Conservation (phyloP, 805 yeast genomes). For the Zygoascus bituminiphila region DNA sequence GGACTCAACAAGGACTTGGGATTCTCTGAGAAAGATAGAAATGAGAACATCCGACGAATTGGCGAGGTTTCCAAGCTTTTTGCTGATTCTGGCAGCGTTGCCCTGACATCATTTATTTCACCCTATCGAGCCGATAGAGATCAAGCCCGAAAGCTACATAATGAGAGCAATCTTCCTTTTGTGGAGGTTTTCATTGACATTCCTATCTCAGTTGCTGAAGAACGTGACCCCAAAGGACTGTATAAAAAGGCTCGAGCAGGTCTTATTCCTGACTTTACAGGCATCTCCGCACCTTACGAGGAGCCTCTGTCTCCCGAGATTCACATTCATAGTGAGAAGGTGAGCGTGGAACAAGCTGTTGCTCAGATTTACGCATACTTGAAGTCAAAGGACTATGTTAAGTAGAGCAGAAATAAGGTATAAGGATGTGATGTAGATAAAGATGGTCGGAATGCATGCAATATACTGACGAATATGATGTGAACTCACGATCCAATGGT, state of each 20-base stretch:
- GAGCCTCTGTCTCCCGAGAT: constrained; percentile 82
- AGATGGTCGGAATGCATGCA: neutral
- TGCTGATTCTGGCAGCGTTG: constrained; percentile 83
- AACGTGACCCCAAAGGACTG: constrained; percentile 95
- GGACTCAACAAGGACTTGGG: constrained; percentile 95
- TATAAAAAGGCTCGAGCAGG: constrained; percentile 97
- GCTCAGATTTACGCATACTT: constrained; percentile 55
- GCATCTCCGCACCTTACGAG: constrained; percentile 93
- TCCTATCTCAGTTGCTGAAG: constrained; percentile 89
- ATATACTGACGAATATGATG: too few relatives aligned
- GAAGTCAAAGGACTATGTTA: constrained; percentile 7
- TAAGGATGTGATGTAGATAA: too few relatives aligned
- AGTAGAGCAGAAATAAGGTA: too few relatives aligned
- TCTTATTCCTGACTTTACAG: constrained; percentile 87
- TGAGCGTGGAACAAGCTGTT: constrained; percentile 75
- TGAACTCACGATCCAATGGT: too few relatives aligned
- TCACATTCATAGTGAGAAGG: constrained; percentile 64
- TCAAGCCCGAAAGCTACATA: constrained; percentile 78
- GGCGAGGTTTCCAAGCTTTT: constrained; percentile 90
- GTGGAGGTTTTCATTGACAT: constrained; percentile 90
- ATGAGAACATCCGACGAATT: constrained; percentile 91
- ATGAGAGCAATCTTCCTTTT: constrained; percentile 65
- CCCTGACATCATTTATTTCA: constrained; percentile 86
- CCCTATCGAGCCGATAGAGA: constrained; percentile 84
- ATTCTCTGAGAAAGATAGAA: constrained; percentile 82